A percentile compares a stretch with the other conserved stretches of the same genome.
phyloP scores from a whole-genome alignment of 2,329 filamentous ascomycete species.

The Aspergillus cejpii region DNA sequence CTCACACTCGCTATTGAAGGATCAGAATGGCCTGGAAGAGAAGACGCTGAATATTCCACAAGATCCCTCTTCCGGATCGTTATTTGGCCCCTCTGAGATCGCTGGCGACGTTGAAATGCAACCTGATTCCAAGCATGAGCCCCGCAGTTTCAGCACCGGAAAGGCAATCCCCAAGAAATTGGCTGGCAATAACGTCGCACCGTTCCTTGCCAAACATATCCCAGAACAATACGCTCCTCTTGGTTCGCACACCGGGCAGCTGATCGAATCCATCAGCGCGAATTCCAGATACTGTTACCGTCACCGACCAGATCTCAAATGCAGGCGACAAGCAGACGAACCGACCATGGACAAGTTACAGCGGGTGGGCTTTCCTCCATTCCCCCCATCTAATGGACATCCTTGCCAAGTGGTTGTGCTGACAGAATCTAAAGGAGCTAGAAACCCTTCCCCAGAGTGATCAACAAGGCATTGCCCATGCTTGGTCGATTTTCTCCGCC shows the following conservation, averaged over 20 bases:
- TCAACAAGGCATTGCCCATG: slow-evolving; percentile 91
- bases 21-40: neutral
- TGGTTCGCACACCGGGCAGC: slow-evolving; percentile 38
- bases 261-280: slow-evolving; percentile 40
- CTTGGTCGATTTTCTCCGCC: slow-evolving; percentile 96
- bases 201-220: slow-evolving; percentile 86
- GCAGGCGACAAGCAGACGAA: slow-evolving; percentile 85
- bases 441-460: slow-evolving; percentile 74
- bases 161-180: slow-evolving; percentile 51
- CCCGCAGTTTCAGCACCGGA: slow-evolving; percentile 30
- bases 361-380: slow-evolving; percentile 51
- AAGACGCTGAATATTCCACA: neutral
- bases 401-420: slow-evolving; percentile 1
- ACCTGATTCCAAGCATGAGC: slow-evolving; percentile 20
- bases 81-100: slow-evolving; percentile 17
- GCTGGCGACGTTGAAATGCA: slow-evolving; percentile 17
- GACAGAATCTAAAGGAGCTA: slow-evolving; percentile 56
- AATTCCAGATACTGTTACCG: slow-evolving; percentile 95
- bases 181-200: slow-evolving; percentile 70
- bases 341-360: slow-evolving; percentile 94
- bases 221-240: slow-evolving; percentile 80
- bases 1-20: neutral
- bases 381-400: neutral
- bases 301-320: slow-evolving; percentile 89
- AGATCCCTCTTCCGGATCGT: slow-evolving; percentile 13